Percentiles rank a stretch among this genome's conserved stretches.
Evolutionary conservation across 768 basidiomycete species (phyloP).

Genomic region (Leccinellum luteum): DNA sequence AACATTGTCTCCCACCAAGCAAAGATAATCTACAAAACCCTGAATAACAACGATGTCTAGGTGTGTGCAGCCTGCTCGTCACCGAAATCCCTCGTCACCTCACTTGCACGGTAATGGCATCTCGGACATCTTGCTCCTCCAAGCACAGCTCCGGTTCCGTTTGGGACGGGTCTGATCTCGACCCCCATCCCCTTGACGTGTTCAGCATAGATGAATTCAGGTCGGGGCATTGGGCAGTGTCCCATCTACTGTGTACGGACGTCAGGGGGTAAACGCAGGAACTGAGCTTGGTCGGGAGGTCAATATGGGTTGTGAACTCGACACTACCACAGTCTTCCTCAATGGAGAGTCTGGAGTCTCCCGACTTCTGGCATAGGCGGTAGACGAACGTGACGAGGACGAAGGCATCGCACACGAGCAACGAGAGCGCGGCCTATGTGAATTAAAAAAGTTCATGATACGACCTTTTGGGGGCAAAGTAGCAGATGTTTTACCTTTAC

Average conservation of each 20-base stretch:
- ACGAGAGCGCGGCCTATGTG: slow-evolving; percentile 15
- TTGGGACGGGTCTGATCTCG: not conserved
- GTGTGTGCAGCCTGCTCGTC: not conserved
- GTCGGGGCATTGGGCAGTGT: not conserved
- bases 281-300: slow-evolving; percentile 15
- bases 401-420: slow-evolving; percentile 23
- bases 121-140: not conserved
- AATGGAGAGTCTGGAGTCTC: not conserved
- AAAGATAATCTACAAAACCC: not conserved
- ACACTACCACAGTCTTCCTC: not conserved
- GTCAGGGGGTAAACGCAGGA: not conserved
- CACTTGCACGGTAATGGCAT: not conserved
- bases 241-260: not conserved
- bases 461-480: not conserved
- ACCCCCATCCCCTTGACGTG: not conserved
- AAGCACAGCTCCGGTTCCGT: too few species aligned
- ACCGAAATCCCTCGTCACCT: not conserved
- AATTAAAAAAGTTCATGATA: not conserved
- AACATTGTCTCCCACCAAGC: not conserved
- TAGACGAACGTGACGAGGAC: slow-evolving; percentile 18
- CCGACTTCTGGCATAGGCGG: slow-evolving; percentile 7
- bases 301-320: slow-evolving; percentile 19
- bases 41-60: not conserved
- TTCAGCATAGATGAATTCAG: not conserved
- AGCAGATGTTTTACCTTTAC: slow-evolving; percentile 15